phyloP scores from a whole-genome alignment of 2,329 filamentous ascomycete species.

The Calonectria leucothoes region DNA sequence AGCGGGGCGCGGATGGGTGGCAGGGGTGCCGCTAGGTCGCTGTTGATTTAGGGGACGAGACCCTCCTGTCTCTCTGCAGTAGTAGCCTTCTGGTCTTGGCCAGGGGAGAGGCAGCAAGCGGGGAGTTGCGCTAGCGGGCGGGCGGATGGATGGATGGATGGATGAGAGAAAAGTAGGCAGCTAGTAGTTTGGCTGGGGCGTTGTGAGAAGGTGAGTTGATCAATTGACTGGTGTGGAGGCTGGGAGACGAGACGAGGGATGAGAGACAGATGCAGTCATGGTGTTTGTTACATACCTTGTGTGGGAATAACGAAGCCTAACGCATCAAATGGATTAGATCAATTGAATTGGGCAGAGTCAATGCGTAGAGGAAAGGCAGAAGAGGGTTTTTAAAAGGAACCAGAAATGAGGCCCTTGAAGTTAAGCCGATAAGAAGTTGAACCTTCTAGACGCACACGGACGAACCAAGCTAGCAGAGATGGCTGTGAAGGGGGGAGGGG shows the following conservation, averaged over 20 bases:
- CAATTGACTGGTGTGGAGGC: not conserved
- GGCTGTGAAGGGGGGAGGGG: not conserved
- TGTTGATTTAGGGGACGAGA: conserved; percentile 12
- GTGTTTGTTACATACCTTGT: not conserved
- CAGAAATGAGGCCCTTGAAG: not conserved
- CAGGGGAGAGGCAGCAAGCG: conserved; percentile 1
- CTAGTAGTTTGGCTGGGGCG: not conserved
- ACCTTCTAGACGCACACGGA: not conserved
- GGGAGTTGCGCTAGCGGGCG: conserved; percentile 6
- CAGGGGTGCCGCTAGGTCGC: conserved; percentile 18
- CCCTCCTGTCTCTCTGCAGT: not conserved
- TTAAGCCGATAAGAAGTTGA: not conserved
- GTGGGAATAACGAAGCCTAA: not conserved
- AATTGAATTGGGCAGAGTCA: not conserved
- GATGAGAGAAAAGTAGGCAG: not conserved
- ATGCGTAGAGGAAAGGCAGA: not conserved
- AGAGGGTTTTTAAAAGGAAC: not conserved
- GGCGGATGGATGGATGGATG: conserved; percentile 9
- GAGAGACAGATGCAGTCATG: not conserved
- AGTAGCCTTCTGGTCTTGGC: not conserved
- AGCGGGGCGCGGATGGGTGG: conserved; percentile 20
- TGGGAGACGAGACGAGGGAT: not conserved
- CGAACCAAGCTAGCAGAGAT: not conserved
- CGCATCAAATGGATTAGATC: not conserved
- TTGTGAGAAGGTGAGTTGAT: conserved; percentile 13